These are phyloP conservation scores for Leishmania turanica DNA, from an alignment of 208 protist genomes.

Conservation along the genomic window DNA sequence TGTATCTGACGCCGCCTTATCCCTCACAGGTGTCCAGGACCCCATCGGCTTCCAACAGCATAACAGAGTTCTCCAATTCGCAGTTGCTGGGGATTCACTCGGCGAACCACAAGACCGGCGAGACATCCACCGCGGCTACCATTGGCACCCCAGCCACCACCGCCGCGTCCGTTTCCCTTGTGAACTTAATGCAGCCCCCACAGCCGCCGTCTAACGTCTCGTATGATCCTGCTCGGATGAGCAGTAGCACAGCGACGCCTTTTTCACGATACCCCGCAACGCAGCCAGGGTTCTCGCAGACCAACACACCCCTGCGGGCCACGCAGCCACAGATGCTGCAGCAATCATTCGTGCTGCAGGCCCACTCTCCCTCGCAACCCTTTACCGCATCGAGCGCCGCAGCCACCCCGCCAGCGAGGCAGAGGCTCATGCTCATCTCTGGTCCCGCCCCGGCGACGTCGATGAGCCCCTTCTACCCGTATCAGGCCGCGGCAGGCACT, in stretches of 20 bases:
- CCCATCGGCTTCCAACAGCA: conserved; percentile 26
- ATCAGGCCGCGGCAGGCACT: conserved; percentile 12
- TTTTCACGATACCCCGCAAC: conserved; percentile 9
- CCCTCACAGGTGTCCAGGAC: conserved; percentile 6
- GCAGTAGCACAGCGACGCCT: conserved; percentile 7
- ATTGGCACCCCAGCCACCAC: conserved; percentile 4
- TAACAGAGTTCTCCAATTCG: conserved; percentile 25
- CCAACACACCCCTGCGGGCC: conserved; percentile 14
- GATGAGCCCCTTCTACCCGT: conserved; percentile 11
- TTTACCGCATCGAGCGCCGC: conserved; percentile 1
- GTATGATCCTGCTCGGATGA: background rate
- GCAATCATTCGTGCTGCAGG: conserved; percentile 21
- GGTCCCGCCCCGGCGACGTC: background rate
- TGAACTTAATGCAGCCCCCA: conserved; percentile 19
- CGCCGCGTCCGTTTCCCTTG: conserved; percentile 11
- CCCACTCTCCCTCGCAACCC: conserved; percentile 6
- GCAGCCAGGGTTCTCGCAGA: conserved; percentile 19
- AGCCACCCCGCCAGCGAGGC: conserved; percentile 9
- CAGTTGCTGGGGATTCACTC: conserved; percentile 3
- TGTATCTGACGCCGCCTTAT: conserved; percentile 19
- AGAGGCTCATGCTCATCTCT: conserved; percentile 13
- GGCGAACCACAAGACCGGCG: conserved; percentile 9
- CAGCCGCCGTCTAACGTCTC: conserved; percentile 12
- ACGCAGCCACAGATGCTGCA: conserved; percentile 16
- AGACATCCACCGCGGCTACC: conserved; percentile 7